phyloP scores from a whole-genome alignment of 2,329 filamentous ascomycete genomes.

The Biscogniauxia sp. region DNA sequence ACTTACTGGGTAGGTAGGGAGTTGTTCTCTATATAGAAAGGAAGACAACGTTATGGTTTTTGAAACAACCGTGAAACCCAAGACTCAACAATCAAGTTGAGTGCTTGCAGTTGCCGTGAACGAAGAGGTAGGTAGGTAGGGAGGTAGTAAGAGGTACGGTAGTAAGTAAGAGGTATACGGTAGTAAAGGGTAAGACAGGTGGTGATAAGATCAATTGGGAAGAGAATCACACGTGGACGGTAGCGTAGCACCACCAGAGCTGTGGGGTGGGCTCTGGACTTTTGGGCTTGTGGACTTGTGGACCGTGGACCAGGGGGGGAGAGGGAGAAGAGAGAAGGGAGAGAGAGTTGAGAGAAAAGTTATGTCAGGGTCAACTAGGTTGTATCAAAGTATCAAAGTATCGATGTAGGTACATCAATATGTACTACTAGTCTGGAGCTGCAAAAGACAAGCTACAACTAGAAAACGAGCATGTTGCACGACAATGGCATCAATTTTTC shows the following conservation, averaged over 20 bases:
- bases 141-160: too few species aligned
- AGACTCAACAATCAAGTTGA: conserved; percentile 22
- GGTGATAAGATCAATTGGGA: conserved; percentile 14
- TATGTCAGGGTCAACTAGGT: too few species aligned
- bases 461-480: neutral
- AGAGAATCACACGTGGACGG: conserved; percentile 27
- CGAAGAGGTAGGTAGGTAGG: too few species aligned
- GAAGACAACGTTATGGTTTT: neutral
- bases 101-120: conserved; percentile 3
- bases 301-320: conserved; percentile 6
- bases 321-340: conserved; percentile 16
- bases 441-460: neutral
- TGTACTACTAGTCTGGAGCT: too few species aligned
- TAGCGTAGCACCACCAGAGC: conserved; percentile 28
- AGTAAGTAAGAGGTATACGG: neutral
- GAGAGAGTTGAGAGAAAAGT: conserved; percentile 4
- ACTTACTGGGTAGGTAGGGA: conserved; percentile 10
- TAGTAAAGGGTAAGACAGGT: neutral
- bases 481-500: neutral
- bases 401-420: too few species aligned
- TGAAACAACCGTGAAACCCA: conserved; percentile 11
- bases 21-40: conserved; percentile 6
- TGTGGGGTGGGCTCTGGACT: conserved; percentile 1
- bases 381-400: too few species aligned
- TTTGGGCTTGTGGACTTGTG: too few species aligned